Evolutionary conservation across 2,329 filamentous ascomycete genomes (phyloP), one percentile per base, ranked within the genome.

Genomic region (Fusarium sambucinum): DNA sequence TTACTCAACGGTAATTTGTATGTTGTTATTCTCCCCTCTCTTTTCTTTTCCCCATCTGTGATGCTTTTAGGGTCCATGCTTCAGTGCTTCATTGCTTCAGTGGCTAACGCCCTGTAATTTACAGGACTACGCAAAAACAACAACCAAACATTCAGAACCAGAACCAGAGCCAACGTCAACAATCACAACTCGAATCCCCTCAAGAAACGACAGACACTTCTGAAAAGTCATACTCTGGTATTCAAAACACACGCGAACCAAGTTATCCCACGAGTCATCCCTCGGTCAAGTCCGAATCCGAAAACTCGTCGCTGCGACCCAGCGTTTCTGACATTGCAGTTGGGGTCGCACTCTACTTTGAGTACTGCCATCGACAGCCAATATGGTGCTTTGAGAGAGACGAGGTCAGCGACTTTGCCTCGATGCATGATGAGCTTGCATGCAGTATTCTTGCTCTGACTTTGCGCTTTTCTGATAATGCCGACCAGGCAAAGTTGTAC

Each of bases 341-440:
- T 2, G 79, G 77, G 4, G 77, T 82, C 19, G 61, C 73, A 2
- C 69, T 82, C 2, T 82, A 82, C 70, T 82, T 82, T 64, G 77
- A 80, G 68, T 81, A 77, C 56, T 82, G 80, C 59, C 80, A 82
- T 59, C 67, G 80, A 42, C 80, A 82, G 62, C 80, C 80, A 10
- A 79, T 82, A 23, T 82, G 81, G 81, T 82, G 80, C 59, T 82
- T 82, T 53, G 79, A 82, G 59, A 74, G 78, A n/a, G 79, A 80
- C 3, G 80, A 82, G 50, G 69, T 82, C 33, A 73, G 73, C 41
- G 76, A 81, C 59, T 74, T 73, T 56, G 64, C 54, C n/a, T 61
- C 66, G 13, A 71, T 81, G 19, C 76, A 79, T 6, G 79, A 81
- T 47, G 81, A 82, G 68, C 76, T 82, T 7, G 76, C 76, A 10